Conservation (phyloP, 139 green algal species). For the Tetradesmus lagerheimii region DNA sequence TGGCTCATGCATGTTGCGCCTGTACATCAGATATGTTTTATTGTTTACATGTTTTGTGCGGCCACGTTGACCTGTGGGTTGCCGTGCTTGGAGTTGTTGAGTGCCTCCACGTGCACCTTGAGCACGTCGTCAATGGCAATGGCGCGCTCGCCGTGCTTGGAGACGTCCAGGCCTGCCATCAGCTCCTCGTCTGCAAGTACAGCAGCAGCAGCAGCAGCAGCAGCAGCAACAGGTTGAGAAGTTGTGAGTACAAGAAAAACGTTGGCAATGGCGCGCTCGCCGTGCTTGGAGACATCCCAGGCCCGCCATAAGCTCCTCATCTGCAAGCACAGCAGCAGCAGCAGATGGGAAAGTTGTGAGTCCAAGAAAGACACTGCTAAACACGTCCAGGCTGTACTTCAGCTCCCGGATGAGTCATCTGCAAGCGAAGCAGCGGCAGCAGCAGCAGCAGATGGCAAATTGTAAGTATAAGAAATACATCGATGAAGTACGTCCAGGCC, state of each 20-base stretch:
- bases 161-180: slow-evolving; percentile 32
- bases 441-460: no score
- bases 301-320: slow-evolving; percentile 16
- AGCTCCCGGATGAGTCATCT: no score
- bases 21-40: no score
- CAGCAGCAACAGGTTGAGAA: not conserved
- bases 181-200: slow-evolving; percentile 33
- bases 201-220: slow-evolving; percentile 28
- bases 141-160: slow-evolving; percentile 45
- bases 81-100: not conserved
- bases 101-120: not conserved
- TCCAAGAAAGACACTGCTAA: no score
- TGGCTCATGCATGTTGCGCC: no score
- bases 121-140: not conserved
- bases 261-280: slow-evolving; percentile 18
- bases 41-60: no score
- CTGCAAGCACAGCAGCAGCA: slow-evolving; percentile 40
- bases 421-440: no score
- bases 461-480: no score
- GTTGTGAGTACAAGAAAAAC: no score
- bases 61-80: not conserved
- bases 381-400: no score
- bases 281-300: slow-evolving; percentile 47
- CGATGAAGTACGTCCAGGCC: no score
- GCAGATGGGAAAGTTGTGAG: not conserved